Evolutionary conservation across 2,329 filamentous ascomycete genomes (phyloP).

Genomic region (Sordariomycetes sp.): DNA sequence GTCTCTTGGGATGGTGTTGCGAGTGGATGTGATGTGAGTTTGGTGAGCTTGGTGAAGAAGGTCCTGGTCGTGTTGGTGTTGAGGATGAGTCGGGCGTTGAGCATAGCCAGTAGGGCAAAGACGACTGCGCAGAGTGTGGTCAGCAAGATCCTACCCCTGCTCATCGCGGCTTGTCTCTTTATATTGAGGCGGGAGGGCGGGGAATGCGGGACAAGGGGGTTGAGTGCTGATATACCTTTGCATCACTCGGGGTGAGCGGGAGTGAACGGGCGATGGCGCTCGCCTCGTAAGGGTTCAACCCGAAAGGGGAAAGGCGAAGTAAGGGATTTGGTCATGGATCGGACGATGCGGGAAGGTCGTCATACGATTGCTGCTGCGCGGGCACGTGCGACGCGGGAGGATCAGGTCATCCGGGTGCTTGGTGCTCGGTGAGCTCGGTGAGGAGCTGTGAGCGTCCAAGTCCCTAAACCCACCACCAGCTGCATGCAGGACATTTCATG

Average conservation of each 20-base stretch:
- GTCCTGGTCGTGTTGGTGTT: neutral
- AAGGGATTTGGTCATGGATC: neutral
- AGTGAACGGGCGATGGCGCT: neutral
- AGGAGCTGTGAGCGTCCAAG: neutral
- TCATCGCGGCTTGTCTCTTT: neutral
- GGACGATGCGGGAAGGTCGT: neutral
- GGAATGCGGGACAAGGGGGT: neutral
- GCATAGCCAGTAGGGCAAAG: constrained; percentile 4
- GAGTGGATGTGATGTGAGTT: neutral
- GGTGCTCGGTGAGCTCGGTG: neutral
- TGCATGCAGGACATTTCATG: neutral
- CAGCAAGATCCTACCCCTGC: constrained; percentile 3
- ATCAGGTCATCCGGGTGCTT: neutral
- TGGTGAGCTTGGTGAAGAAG: neutral
- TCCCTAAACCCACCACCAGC: neutral
- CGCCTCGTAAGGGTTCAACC: neutral
- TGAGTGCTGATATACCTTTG: neutral
- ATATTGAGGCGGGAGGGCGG: neutral
- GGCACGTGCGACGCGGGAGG: neutral
- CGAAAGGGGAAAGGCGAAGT: neutral
- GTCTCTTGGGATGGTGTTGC: neutral
- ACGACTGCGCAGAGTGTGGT: constrained; percentile 1
- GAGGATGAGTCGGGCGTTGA: neutral
- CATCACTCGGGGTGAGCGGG: neutral
- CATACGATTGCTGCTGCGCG: neutral